Base-by-base conservation (phyloP, 116 monocot genomes). In the Iris pallida region DNA sequence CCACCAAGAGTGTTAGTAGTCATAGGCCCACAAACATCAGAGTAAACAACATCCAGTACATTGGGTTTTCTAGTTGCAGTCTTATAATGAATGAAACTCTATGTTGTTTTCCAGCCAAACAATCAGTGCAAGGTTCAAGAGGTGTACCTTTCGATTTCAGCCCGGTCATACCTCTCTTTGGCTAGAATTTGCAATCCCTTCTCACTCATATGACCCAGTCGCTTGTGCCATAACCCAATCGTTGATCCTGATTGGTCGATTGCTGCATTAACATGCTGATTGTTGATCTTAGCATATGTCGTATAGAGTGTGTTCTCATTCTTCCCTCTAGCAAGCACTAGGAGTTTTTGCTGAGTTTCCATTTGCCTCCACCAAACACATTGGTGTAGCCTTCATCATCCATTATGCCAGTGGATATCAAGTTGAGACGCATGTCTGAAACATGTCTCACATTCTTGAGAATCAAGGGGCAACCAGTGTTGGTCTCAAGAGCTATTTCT, bases 11-110 rank as follows among this genome's bases (percentile, higher is more conserved):
- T 53, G 17, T 20, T 65, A 18, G 46, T 41, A 30, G 18, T 6
- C 67, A 67, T 67, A 61, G 61, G 51, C 12, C 51, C 8, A 6
- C 30, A 67, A 5, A 67, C 19, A 54, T 67, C 53, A 41, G 53
- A 11, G 20, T 30, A 17, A 19, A 49, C 59, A 16, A 70, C 47
- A 14, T 70, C 45, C 4, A 49, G 7, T 5, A 59, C 11, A 4
- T 15, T 1, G 2, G 40, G 5, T 42, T 42, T 67, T 42, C 11
- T 17, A 30, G 18, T 42, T 0, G 45, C 16, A 11, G 20, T 1
- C 45, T 16, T 45, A 43, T 63, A 1, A 6, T 63, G 45, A 30
- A 30, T 30, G 3, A 30, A 30, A 30, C 30, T 30, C 30, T 30
- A 30, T 30, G 3, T 30, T 30, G 30, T 63, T 63, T 63, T 2